Evolutionary conservation across 2,329 filamentous ascomycete species (phyloP).

Genomic region (Aspergillus viridinutans): DNA sequence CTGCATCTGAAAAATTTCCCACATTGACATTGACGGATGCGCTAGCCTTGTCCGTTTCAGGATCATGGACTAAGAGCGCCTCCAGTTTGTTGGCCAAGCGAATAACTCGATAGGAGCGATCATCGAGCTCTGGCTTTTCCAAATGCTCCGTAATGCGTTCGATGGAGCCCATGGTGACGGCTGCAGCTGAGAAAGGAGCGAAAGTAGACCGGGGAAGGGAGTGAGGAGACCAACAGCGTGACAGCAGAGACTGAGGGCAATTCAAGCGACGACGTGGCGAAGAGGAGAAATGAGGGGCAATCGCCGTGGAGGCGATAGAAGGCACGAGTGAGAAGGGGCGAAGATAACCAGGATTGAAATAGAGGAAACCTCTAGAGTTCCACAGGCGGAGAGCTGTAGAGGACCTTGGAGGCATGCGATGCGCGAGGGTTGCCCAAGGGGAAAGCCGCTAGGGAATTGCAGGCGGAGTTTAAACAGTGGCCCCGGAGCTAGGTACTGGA

Average conservation of each 20-base stretch:
- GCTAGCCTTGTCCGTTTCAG: conserved; percentile 93
- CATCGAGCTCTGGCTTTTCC: conserved; percentile 79
- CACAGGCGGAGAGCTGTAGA: conserved; percentile 17
- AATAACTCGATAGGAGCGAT: conserved; percentile 83
- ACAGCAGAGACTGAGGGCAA: conserved; percentile 7
- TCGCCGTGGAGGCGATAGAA: conserved; percentile 11
- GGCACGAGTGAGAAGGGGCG: conserved; percentile 10
- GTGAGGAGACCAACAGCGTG: conserved; percentile 7
- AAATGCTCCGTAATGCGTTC: conserved; percentile 62
- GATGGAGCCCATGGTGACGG: conserved; percentile 30
- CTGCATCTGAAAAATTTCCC: conserved; percentile 87
- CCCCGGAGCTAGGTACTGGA: background rate
- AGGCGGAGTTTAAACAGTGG: background rate
- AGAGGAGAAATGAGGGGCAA: conserved; percentile 14
- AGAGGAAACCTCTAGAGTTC: conserved; percentile 11
- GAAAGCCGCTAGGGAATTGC: conserved; percentile 1
- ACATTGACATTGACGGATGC: conserved; percentile 94
- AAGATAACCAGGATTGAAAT: conserved; percentile 4
- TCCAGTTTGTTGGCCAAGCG: conserved; percentile 82
- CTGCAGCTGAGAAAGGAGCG: conserved; percentile 15
- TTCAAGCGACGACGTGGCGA: conserved; percentile 13
- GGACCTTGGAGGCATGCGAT: conserved; percentile 37
- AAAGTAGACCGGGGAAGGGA: conserved; percentile 17
- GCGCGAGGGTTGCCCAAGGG: conserved; percentile 5
- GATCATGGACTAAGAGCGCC: conserved; percentile 86